Conservation (phyloP, 208 protist genomes). For the Tritrichomonas foetus region DNA sequence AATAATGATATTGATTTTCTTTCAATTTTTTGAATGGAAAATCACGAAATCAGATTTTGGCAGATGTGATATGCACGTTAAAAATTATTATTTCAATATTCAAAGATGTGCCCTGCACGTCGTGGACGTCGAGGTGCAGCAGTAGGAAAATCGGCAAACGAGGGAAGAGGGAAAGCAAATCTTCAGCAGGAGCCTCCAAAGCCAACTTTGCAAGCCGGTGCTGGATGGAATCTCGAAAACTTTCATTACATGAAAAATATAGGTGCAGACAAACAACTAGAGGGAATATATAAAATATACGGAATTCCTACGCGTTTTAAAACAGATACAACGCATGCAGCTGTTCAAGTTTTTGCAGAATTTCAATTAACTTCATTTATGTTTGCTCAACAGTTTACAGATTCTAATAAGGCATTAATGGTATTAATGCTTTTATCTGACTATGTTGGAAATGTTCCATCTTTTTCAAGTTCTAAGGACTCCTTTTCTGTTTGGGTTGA, state of each 20-base stretch:
- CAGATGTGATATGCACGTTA: too few relatives aligned
- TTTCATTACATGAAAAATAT: background rate
- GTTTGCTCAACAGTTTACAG: background rate
- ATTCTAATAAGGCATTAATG: background rate
- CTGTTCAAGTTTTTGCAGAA: background rate
- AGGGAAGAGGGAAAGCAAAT: too few relatives aligned
- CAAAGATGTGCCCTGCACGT: too few relatives aligned
- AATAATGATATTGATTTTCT: too few relatives aligned
- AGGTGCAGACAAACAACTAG: background rate
- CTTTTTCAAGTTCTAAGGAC: background rate
- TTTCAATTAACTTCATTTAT: background rate
- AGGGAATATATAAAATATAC: background rate
- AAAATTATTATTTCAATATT: too few relatives aligned
- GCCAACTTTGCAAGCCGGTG: background rate
- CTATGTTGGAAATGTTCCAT: background rate
- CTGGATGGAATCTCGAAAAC: background rate
- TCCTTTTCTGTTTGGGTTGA: background rate
- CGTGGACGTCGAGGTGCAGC: too few relatives aligned
- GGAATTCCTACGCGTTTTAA: background rate
- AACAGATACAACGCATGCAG: background rate
- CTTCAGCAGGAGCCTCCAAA: too few relatives aligned
- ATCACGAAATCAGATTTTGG: too few relatives aligned
- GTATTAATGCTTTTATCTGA: background rate
- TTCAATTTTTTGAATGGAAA: too few relatives aligned
- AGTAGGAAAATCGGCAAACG: too few relatives aligned